Conservation (phyloP, 2,329 filamentous ascomycete species). For the Calcarisporium arbuscula region DNA sequence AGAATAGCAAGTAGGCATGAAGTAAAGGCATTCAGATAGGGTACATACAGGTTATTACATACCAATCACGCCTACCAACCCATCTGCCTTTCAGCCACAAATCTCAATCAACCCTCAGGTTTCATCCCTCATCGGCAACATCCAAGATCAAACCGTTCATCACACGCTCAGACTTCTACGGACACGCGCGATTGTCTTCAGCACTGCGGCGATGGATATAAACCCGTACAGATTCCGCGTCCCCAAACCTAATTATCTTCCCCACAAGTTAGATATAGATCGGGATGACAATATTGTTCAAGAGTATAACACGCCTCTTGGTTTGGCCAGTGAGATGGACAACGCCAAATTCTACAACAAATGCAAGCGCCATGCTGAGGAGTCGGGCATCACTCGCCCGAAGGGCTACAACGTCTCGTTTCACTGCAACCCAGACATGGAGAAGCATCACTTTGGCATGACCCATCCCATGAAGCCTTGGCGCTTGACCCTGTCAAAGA, state of each 20-base stretch:
- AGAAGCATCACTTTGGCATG: constrained; percentile 94
- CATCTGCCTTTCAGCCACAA: too few relatives aligned
- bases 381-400: constrained; percentile 69
- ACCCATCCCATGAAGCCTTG: constrained; percentile 99
- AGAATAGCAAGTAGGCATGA: too few relatives aligned
- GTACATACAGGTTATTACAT: too few relatives aligned
- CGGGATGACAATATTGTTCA: constrained; percentile 45
- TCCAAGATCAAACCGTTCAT: too few relatives aligned
- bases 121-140: too few relatives aligned
- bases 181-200: too few relatives aligned
- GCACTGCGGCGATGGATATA: constrained; percentile 27
- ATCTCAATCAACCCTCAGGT: too few relatives aligned
- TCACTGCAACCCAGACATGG: constrained; percentile 90
- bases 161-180: too few relatives aligned
- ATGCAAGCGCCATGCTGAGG: constrained; percentile 49
- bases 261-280: constrained; percentile 46
- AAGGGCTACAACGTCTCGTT: constrained; percentile 89
- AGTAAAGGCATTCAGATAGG: too few relatives aligned
- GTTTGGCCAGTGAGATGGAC: constrained; percentile 44
- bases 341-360: constrained; percentile 52
- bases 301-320: constrained; percentile 45
- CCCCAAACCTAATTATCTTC: constrained; percentile 55
- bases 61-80: too few relatives aligned
- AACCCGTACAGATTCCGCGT: constrained; percentile 46
- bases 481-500: constrained; percentile 91